Conservation (phyloP, 1,284 basidiomycete genomes). For the Cystobasidium pallidum region DNA sequence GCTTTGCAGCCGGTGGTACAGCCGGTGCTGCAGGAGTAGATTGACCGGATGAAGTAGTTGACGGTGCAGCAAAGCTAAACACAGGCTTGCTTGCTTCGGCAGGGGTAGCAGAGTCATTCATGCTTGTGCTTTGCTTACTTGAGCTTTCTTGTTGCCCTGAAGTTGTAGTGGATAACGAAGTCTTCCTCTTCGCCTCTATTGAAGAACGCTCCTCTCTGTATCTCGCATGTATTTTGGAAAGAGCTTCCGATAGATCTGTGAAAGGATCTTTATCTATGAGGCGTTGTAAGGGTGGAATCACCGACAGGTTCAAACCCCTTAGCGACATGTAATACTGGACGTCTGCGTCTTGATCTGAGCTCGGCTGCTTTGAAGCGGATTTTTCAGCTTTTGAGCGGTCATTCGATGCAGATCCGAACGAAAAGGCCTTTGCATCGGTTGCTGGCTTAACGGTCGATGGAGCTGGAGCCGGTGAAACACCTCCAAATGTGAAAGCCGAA, state of each 20-base stretch:
- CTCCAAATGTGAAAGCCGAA: constrained; percentile 42
- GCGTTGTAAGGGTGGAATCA: constrained; percentile 67
- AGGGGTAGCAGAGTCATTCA: background rate
- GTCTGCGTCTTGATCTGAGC: constrained; percentile 46
- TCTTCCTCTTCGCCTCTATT: constrained; percentile 60
- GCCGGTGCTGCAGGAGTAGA: constrained; percentile 1
- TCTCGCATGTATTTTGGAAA: constrained; percentile 62
- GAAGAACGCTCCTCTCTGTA: constrained; percentile 67
- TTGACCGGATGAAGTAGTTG: background rate
- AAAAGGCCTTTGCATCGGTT: constrained; percentile 37
- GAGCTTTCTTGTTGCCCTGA: constrained; percentile 26
- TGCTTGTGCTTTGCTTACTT: background rate
- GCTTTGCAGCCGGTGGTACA: constrained; percentile 6
- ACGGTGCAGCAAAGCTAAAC: constrained; percentile 19
- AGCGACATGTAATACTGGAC: constrained; percentile 71
- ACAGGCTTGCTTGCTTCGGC: constrained; percentile 26
- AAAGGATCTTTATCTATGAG: constrained; percentile 75
- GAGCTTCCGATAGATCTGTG: constrained; percentile 63
- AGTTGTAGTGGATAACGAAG: constrained; percentile 26
- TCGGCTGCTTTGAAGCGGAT: constrained; percentile 31
- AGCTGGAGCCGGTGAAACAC: constrained; percentile 39
- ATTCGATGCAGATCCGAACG: constrained; percentile 45
- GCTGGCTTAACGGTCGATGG: constrained; percentile 28
- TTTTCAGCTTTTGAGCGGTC: constrained; percentile 51
- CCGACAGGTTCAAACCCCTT: constrained; percentile 76